These are phyloP conservation scores for Amphibolis antarctica DNA, from an alignment of 106 monocot genomes.

Conservation along the genomic window DNA sequence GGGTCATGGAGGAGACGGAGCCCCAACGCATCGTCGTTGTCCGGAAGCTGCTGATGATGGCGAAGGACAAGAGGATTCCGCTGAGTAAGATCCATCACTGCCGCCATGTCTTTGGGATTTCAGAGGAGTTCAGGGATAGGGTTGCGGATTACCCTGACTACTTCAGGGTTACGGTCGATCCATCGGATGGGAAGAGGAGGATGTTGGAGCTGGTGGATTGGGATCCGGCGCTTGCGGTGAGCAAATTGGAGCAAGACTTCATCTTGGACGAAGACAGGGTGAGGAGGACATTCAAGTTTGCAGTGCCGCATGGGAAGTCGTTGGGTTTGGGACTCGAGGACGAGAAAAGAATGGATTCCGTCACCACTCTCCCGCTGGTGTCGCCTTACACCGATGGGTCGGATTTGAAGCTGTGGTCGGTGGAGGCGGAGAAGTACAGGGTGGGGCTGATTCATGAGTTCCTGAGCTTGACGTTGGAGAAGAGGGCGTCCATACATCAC, in stretches of 20 bases:
- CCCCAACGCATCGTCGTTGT: constrained; percentile 27
- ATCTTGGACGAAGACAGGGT: constrained; percentile 56
- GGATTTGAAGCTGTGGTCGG: constrained; percentile 49
- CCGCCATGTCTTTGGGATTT: constrained; percentile 61
- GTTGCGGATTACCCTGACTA: constrained; percentile 48
- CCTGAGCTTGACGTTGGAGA: constrained; percentile 77
- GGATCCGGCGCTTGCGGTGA: constrained; percentile 64
- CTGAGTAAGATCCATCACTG: constrained; percentile 82
- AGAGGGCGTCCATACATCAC: constrained; percentile 86
- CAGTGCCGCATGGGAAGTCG: constrained; percentile 40
- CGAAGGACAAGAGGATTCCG: constrained; percentile 40
- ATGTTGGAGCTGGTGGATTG: constrained; percentile 61
- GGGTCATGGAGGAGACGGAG: constrained; percentile 29
- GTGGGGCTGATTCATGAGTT: constrained; percentile 87
- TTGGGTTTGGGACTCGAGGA: constrained; percentile 56
- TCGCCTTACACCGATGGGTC: constrained; percentile 84
- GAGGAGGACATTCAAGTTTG: constrained; percentile 52
- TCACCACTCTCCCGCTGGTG: constrained; percentile 56
- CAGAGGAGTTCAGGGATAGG: constrained; percentile 76
- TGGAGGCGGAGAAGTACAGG: constrained; percentile 88
- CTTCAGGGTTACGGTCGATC: constrained; percentile 54
- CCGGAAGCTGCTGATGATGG: constrained; percentile 84
- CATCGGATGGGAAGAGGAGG: constrained; percentile 28
- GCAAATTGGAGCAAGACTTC: constrained; percentile 63
- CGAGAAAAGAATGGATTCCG: constrained; percentile 35